A percentile compares a stretch with the other conserved stretches of the same genome.
Conservation (phyloP, 345 rosid genomes). For the Populus davidiana region DNA sequence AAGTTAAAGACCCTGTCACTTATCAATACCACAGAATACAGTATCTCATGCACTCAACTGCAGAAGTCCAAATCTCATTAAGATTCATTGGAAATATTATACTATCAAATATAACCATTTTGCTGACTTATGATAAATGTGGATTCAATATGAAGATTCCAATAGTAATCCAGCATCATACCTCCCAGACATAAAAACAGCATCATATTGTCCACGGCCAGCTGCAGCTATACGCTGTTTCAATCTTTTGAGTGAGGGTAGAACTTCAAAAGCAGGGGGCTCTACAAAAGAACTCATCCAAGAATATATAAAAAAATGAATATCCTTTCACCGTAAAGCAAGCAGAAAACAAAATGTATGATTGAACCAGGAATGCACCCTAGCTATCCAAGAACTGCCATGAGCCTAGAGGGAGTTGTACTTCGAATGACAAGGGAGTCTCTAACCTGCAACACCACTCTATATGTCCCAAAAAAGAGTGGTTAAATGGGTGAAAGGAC, state of each 20-base stretch:
- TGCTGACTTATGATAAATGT: not conserved
- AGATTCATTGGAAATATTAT: not conserved
- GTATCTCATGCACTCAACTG: too few species aligned
- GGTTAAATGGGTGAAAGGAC: too few species aligned
- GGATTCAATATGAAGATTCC: constrained; percentile 2
- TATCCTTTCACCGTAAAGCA: not conserved
- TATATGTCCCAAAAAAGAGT: too few species aligned
- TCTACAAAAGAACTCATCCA: constrained; percentile 44
- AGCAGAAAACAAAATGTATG: not conserved
- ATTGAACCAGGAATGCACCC: not conserved
- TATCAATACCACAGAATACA: not conserved
- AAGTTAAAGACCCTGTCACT: not conserved
- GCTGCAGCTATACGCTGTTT: constrained; percentile 79
- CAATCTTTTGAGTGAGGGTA: constrained; percentile 76
- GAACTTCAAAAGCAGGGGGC: constrained; percentile 84
- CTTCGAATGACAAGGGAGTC: too few species aligned
- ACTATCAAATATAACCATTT: not conserved
- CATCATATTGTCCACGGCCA: constrained; percentile 77
- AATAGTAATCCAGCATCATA: constrained; percentile 21
- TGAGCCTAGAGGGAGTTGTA: not conserved
- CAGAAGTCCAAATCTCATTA: not conserved
- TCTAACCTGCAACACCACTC: too few species aligned
- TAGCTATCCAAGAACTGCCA: not conserved
- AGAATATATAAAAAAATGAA: constrained; percentile 3
- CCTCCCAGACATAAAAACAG: constrained; percentile 97